Conservation (phyloP, 2,329 filamentous ascomycete species). For the Lachnellula willkommii region DNA sequence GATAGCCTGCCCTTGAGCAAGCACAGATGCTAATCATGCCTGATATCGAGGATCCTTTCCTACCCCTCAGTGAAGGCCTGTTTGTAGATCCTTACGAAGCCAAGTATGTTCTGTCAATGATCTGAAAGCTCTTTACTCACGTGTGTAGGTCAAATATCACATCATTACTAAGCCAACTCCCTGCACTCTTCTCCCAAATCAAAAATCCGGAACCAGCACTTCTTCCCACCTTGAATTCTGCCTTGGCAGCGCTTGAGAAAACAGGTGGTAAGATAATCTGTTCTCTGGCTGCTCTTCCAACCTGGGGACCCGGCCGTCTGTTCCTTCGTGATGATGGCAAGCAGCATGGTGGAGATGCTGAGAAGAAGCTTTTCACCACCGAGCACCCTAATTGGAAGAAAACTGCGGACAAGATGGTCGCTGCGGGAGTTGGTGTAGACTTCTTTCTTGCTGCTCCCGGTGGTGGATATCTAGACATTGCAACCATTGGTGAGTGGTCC, state of each 20-base stretch:
- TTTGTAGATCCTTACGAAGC: conserved; percentile 94
- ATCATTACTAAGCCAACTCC: conserved; percentile 77
- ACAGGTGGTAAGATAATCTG: conserved; percentile 93
- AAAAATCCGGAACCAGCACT: conserved; percentile 90
- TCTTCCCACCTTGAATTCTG: conserved; percentile 77
- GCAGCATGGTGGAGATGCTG: conserved; percentile 76
- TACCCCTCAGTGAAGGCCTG: conserved; percentile 82
- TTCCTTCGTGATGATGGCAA: conserved; percentile 86
- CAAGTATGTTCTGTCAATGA: conserved; percentile 45
- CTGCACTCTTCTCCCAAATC: conserved; percentile 77
- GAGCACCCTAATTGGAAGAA: conserved; percentile 88
- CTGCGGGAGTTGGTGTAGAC: conserved; percentile 80
- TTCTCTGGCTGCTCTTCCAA: conserved; percentile 80
- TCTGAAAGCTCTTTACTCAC: conserved; percentile 4
- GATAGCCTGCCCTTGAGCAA: conserved; percentile 66
- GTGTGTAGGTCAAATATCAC: conserved; percentile 63
- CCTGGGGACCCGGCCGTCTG: conserved; percentile 81
- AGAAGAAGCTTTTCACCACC: conserved; percentile 86
- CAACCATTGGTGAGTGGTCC: conserved; percentile 66
- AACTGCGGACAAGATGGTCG: conserved; percentile 78
- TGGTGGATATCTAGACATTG: conserved; percentile 87
- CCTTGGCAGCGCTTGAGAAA: conserved; percentile 72
- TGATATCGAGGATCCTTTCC: conserved; percentile 92
- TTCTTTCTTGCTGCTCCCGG: conserved; percentile 92
- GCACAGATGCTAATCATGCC: conserved; percentile 99